Conservation (phyloP, 371 early-diverging fungal genomes). For the Lichtheimia ramosa region DNA sequence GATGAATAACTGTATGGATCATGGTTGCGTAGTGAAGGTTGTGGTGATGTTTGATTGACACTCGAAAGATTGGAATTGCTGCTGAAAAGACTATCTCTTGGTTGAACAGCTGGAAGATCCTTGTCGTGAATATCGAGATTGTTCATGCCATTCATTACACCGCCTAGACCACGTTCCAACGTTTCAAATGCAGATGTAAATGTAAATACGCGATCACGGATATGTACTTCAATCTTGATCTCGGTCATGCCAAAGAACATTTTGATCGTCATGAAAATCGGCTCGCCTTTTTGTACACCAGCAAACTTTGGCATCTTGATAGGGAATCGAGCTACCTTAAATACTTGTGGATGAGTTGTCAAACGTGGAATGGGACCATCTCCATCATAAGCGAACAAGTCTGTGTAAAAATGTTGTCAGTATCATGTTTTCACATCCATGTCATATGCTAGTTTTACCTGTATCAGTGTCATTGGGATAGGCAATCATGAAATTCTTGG, state of each 20-base stretch:
- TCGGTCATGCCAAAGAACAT: slow-evolving; percentile 56
- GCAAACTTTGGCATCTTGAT: slow-evolving; percentile 50
- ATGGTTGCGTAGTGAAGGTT: slow-evolving; percentile 4
- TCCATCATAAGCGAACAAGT: slow-evolving; percentile 51
- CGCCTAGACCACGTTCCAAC: slow-evolving; percentile 32
- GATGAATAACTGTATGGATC: slow-evolving; percentile 2
- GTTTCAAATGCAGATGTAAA: slow-evolving; percentile 55
- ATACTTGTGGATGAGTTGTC: slow-evolving; percentile 44
- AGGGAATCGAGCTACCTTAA: slow-evolving; percentile 48
- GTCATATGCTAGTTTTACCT: slow-evolving; percentile 19
- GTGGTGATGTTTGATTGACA: not conserved
- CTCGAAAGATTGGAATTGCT: slow-evolving; percentile 9
- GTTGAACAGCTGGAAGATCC: slow-evolving; percentile 4
- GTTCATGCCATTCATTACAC: slow-evolving; percentile 20
- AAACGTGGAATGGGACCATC: slow-evolving; percentile 41
- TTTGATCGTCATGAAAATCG: slow-evolving; percentile 49
- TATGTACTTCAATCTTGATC: slow-evolving; percentile 49
- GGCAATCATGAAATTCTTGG: slow-evolving; percentile 62
- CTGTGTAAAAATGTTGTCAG: slow-evolving; percentile 15
- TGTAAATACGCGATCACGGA: slow-evolving; percentile 47
- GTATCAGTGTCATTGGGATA: slow-evolving; percentile 55
- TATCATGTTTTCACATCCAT: slow-evolving; percentile 16
- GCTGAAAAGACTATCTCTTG: slow-evolving; percentile 4
- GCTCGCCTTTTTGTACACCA: slow-evolving; percentile 39
- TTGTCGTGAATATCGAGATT: slow-evolving; percentile 24